Evolutionary conservation across 805 yeast species (phyloP), one percentile per base, ranked within the genome.

Genomic region (Candida nonsorbophila): DNA sequence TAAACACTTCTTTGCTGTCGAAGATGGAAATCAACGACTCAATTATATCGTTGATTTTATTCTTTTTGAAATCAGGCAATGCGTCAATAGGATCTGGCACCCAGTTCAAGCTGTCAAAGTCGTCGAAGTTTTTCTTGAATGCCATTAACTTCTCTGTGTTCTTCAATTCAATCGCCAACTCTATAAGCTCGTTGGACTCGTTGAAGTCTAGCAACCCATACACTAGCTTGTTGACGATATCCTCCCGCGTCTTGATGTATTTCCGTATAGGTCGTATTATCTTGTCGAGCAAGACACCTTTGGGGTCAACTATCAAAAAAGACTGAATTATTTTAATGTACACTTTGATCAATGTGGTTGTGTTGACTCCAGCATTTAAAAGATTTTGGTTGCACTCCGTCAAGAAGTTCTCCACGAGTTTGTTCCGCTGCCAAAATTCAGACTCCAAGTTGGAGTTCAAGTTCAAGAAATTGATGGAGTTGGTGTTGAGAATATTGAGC

Each of bases 51-150:
- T 74, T 70, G 14, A 71, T 75, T 25, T 69, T 66, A 7, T 67
- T 69, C 36, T 74, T 73, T 25, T 73, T 69, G 57, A 83, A 86
- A 51, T 85, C 94, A 0, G 88, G 84, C n/a, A 87, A 69, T 0
- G 95, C 94, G 56, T 86, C 95, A 10, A 84, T 69, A 0, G 95
- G 95, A 42, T 84, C 94, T 0, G 95, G 95, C 6, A 53, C 51
- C 95, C 95, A 85, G 26, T 70, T 60, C 3, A 76, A 45, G 39
- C 72, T 77, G 7, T 60, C 41, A 27, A 62, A 47, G 22, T 68
- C 74, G 24, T 72, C 74, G 5, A 45, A 37, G 7, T 29, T 25
- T 16, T 34, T 38, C n/a, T 27, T n/a, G 10, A 32, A 23, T 4
- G 27, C 33, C 25, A 28, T 25, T 7, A 26, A 28, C 24, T 32